Evolutionary conservation across 257 asterid genomes (phyloP).

Genomic region (Solanum sejunctum): DNA sequence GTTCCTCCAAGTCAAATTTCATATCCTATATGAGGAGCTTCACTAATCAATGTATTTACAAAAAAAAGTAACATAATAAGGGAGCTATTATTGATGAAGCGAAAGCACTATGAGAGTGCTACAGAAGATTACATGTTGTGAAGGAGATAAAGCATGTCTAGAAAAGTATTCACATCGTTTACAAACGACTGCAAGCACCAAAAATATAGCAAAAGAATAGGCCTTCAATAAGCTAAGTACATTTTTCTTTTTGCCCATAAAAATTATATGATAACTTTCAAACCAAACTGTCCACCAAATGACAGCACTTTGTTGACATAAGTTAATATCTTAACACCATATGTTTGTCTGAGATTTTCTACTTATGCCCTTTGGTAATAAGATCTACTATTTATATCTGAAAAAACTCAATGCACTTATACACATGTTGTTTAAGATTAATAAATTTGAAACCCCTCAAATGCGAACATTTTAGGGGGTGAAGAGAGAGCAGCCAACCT

Average conservation of each 20-base stretch:
- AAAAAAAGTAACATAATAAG: not conserved
- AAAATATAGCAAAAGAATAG: not conserved
- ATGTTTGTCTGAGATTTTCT: not conserved
- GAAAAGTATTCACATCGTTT: not conserved
- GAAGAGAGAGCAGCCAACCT: slow-evolving; percentile 24
- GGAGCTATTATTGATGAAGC: not conserved
- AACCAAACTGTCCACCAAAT: not conserved
- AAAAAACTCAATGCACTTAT: not conserved
- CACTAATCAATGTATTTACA: not conserved
- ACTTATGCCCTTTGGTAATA: not conserved
- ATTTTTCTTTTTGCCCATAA: not conserved
- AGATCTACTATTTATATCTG: not conserved
- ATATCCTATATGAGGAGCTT: not conserved
- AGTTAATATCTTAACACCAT: not conserved
- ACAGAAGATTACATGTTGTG: not conserved
- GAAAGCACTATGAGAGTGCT: not conserved
- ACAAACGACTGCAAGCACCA: not conserved
- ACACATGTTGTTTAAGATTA: too few relatives aligned
- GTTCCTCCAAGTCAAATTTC: not conserved
- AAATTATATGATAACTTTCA: not conserved
- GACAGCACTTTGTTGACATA: not conserved
- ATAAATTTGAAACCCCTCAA: not conserved
- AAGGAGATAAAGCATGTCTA: not conserved
- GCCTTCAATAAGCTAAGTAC: not conserved
- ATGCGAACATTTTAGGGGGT: not conserved